phyloP scores from a whole-genome alignment of 2,329 filamentous ascomycete species.

The Colletotrichum theobromicola region DNA sequence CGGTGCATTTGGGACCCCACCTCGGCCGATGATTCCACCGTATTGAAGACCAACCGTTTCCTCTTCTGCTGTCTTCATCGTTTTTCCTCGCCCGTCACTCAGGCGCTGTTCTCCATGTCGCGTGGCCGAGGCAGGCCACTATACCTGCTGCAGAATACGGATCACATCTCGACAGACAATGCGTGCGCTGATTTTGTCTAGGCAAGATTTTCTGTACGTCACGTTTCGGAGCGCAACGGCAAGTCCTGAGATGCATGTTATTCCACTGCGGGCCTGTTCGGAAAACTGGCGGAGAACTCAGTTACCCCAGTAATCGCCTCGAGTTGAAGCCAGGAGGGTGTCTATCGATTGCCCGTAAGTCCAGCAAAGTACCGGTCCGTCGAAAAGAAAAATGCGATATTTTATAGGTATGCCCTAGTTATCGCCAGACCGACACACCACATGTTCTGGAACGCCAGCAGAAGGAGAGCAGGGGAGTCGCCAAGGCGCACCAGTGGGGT shows the following conservation, averaged over 20 bases:
- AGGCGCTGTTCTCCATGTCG: background rate
- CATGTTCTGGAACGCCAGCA: background rate
- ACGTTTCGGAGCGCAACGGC: background rate
- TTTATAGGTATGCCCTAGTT: background rate
- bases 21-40: conserved; percentile 4
- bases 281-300: conserved; percentile 17
- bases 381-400: background rate
- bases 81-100: background rate
- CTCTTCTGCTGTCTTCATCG: background rate
- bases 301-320: background rate
- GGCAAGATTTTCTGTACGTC: background rate
- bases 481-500: conserved; percentile 9
- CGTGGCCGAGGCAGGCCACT: background rate
- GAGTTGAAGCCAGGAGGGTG: background rate
- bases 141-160: background rate
- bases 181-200: background rate
- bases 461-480: background rate
- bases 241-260: background rate
- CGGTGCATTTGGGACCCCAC: background rate
- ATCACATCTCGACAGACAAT: background rate
- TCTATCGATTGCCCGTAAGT: background rate
- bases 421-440: background rate
- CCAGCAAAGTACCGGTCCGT: background rate
- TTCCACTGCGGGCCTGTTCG: background rate
- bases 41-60: background rate